A percentile compares a stretch with the other conserved stretches of the same genome.
Evolutionary conservation across 2,329 filamentous ascomycete genomes (phyloP).

Genomic region (Fusarium siculi): DNA sequence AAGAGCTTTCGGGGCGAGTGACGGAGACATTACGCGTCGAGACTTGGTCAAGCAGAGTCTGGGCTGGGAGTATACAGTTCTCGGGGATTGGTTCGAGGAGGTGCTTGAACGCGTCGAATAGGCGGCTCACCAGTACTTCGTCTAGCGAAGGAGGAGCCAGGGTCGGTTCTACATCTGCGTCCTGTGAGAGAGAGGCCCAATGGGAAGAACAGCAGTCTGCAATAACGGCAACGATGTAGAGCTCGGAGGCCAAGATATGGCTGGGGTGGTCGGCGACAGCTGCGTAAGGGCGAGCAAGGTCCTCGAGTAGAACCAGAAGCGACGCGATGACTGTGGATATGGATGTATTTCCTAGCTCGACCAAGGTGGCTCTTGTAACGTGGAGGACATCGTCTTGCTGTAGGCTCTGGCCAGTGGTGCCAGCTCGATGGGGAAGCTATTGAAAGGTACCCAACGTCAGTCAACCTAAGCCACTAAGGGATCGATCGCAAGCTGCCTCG

Average conservation of each 20-base stretch:
- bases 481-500: neutral
- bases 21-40: constrained; percentile 52
- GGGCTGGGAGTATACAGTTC: constrained; percentile 64
- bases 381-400: constrained; percentile 69
- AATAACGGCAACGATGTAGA: constrained; percentile 71
- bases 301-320: constrained; percentile 67
- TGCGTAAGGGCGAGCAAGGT: constrained; percentile 66
- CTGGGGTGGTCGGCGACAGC: constrained; percentile 63
- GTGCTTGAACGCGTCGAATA: constrained; percentile 66
- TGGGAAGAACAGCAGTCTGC: constrained; percentile 73
- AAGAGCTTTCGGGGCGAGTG: constrained; percentile 42
- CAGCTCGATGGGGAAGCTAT: constrained; percentile 72
- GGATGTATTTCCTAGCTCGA: constrained; percentile 67
- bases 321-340: constrained; percentile 66
- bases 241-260: constrained; percentile 71
- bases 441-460: constrained; percentile 55
- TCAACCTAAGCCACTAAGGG: constrained; percentile 6
- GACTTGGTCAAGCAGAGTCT: constrained; percentile 66
- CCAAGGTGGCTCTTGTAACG: constrained; percentile 69
- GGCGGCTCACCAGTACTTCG: constrained; percentile 62
- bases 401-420: constrained; percentile 65
- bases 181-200: constrained; percentile 60
- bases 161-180: constrained; percentile 31
- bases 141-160: constrained; percentile 55
- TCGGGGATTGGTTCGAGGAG: constrained; percentile 70